These are phyloP conservation scores for Aphanomyces euteiches DNA, from an alignment of 352 stramenopile genomes.

Conservation along the genomic window DNA sequence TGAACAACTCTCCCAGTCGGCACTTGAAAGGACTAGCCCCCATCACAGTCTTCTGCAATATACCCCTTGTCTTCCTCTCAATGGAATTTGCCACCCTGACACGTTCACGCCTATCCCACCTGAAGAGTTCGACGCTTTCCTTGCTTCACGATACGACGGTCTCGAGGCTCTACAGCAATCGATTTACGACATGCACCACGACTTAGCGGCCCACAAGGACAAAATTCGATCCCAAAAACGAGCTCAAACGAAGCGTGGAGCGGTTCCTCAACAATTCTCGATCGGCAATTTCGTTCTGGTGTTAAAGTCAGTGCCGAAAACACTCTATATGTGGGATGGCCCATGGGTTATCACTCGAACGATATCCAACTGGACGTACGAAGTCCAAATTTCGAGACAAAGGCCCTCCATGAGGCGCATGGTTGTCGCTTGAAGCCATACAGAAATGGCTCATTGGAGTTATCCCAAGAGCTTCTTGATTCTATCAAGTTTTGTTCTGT, in stretches of 20 bases:
- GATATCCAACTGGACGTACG: no score
- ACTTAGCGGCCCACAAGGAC: background rate
- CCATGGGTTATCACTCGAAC: no score
- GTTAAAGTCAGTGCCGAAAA: background rate
- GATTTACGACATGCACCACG: background rate
- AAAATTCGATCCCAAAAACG: background rate
- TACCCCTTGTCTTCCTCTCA: background rate
- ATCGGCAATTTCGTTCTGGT: slow-evolving; percentile 6
- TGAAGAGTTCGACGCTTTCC: background rate
- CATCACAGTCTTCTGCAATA: slow-evolving; percentile 3
- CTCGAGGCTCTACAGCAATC: background rate
- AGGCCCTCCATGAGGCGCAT: no score
- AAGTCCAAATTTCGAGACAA: no score
- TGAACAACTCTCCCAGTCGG: slow-evolving; percentile 1
- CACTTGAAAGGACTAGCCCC: background rate
- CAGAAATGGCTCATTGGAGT: no score
- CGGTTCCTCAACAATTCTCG: background rate
- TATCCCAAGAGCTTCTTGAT: no score
- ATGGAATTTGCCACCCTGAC: slow-evolving; percentile 4
- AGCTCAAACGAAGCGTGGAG: background rate
- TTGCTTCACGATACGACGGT: background rate
- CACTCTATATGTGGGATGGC: background rate
- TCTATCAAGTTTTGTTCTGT: no score
- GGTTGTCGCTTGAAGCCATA: no score
- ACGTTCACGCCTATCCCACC: background rate